Evolutionary conservation across 257 asterid species (phyloP), one percentile per base, ranked within the genome.

Genomic region (Henckelia pumila): DNA sequence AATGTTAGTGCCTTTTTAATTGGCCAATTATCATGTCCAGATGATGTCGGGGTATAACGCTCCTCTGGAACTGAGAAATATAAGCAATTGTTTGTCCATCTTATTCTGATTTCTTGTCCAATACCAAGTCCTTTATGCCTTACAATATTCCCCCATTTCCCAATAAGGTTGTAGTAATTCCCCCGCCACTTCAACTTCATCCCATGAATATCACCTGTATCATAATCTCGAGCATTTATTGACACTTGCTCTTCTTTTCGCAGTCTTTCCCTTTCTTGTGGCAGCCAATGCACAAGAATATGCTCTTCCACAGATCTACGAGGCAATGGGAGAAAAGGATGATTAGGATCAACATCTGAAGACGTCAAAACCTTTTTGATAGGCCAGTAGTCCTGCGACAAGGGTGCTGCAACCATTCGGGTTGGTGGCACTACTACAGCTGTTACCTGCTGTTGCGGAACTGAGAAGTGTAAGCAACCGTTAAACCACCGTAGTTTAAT

Each of bases 171-270:
- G 6, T 81, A 81, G 57, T 78, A 78, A 64, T 78, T 81, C 20
- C 86, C 86, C n/a, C 79, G 73, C 86, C 86, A 81, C 64, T 76
- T 82, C 75, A 82, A 49, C 66, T 79, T 82, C 86, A 82, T 73
- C 28, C 68, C 77, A 59, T 82, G 80, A 26, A 67, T 50, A 4
- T 82, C 84, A 19, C 86, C 86, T 0, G 84, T 68, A 74, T 79
- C 86, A 58, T 73, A 79, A 72, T 82, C 86, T 13, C 81, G 74
- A 59, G 77, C 86, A 64, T 82, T 78, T 52, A 82, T 69, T 16
- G 80, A 33, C 47, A 82, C 84, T 29, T 82, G 86, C 62, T 82
- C 86, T 65, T 82, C 86, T 47, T 79, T 82, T 67, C 82, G 76
- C 71, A 82, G 61, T 55, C 67, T 66, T 64, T 82, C 86, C 71